These are phyloP conservation scores for Phytophthora citricola DNA, from an alignment of 352 stramenopile genomes.

Conservation along the genomic window DNA sequence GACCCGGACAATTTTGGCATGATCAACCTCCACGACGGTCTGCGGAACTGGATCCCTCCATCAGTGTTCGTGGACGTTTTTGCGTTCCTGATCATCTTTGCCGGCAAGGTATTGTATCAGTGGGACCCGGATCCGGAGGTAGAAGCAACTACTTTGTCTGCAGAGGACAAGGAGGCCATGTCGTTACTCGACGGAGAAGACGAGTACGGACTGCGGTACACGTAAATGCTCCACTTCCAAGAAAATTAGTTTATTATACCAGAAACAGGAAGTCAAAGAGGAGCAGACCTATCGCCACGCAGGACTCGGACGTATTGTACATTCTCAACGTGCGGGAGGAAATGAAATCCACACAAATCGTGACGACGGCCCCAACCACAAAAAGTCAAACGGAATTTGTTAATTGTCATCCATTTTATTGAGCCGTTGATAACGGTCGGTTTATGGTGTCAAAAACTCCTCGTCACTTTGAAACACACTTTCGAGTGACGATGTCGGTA, in stretches of 20 bases:
- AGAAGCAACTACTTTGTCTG: conserved; percentile 82
- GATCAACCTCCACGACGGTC: conserved; percentile 59
- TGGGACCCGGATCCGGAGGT: conserved; percentile 83
- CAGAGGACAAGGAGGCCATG: conserved; percentile 85
- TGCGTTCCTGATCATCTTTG: conserved; percentile 70
- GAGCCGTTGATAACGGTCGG: not conserved
- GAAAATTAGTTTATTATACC: conserved; percentile 17
- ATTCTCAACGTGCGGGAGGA: conserved; percentile 29
- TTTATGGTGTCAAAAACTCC: conserved; percentile 19
- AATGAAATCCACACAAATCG: conserved; percentile 24
- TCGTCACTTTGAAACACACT: conserved; percentile 21
- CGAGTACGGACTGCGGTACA: conserved; percentile 81
- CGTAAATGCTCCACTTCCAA: conserved; percentile 32
- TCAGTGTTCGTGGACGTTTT: conserved; percentile 78
- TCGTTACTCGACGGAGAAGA: conserved; percentile 73
- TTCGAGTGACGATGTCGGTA: conserved; percentile 42
- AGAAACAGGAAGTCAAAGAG: conserved; percentile 18
- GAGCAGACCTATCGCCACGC: conserved; percentile 26
- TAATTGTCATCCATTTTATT: conserved; percentile 1
- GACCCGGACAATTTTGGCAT: conserved; percentile 72
- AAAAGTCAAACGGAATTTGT: conserved; percentile 16
- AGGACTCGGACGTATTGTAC: conserved; percentile 22
- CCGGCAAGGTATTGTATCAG: conserved; percentile 78
- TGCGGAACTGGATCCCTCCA: conserved; percentile 75
- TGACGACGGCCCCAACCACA: conserved; percentile 9